These are phyloP conservation scores for Aspergillus niger DNA, from an alignment of 2,329 filamentous ascomycete species.

Conservation along the genomic window DNA sequence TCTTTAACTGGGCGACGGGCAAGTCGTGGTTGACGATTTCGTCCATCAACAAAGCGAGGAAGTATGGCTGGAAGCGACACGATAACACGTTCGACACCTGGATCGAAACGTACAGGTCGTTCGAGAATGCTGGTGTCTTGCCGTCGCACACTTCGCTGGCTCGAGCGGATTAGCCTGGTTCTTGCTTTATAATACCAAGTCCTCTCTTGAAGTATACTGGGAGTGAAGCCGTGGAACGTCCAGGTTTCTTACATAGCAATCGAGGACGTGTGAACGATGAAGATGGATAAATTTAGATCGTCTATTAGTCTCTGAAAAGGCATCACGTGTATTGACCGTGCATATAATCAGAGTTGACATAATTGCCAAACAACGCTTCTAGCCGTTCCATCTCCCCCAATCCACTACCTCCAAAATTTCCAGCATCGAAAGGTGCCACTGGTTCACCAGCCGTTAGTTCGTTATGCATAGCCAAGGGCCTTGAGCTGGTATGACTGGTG, in stretches of 20 bases:
- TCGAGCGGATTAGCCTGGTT: neutral
- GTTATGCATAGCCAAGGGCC: no score
- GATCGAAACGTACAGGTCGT: conserved; percentile 27
- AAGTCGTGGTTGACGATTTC: conserved; percentile 27
- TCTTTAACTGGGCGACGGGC: conserved; percentile 27
- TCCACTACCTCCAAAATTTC: neutral
- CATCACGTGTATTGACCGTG: neutral
- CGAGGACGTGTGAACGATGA: neutral
- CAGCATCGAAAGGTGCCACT: neutral
- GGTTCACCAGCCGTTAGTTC: neutral
- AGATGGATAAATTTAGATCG: no score
- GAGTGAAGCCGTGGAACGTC: no score
- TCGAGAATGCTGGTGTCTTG: conserved; percentile 26
- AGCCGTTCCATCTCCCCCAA: conserved; percentile 5
- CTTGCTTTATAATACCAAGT: no score
- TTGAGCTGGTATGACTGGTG: neutral
- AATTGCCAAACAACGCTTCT: neutral
- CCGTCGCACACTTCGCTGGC: conserved; percentile 11
- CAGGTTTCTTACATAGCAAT: no score
- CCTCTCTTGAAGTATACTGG: no score
- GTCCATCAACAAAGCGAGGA: conserved; percentile 26
- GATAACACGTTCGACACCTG: conserved; percentile 25
- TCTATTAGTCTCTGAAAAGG: neutral
- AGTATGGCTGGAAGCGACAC: conserved; percentile 24
- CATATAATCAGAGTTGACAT: neutral